Base-by-base conservation (phyloP, 2,329 filamentous ascomycete species). In the Sphaerulina vaccinii region DNA sequence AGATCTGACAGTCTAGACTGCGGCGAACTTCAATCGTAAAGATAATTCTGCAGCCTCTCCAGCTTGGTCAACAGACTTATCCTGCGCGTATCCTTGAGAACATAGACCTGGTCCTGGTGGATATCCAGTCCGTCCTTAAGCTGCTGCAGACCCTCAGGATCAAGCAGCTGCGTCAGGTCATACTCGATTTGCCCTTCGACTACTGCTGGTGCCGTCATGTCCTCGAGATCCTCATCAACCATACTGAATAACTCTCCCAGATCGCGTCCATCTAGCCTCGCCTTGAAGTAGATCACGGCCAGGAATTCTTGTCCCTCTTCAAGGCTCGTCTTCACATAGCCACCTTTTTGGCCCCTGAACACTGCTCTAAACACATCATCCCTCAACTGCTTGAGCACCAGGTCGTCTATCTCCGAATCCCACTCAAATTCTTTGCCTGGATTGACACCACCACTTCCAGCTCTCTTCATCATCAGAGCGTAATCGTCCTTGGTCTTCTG, bases 381-480 rank as follows among this genome's bases (percentile, higher is more conserved):
- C 3, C 79, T 76, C 68, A 84, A 71, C 52, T 78, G 68, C 5
- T 72, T 65, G 3, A 84, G 68, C 0, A 86, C 61, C 21, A 79
- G 70, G 0, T 70, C 66, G 27, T 76, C 72, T 81, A 86, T 86
- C 57, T 84, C 80, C 4, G 68, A 35, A 23, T 81, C 51, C 57
- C 62, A 63, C 13, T 46, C 21, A 42, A 54, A 58, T 18, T 54
- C 47, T 10, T 49, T 50, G 3, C 35, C 45, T 22, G 48, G 40
- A 19, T 38, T 37, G 3, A 44, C 32, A 27, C 47, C 16, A 27
- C 43, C 23, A 24, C 24, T 29, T 18, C 23, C 42, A 38, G 29
- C 10, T 36, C 36, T 46, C 33, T 15, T 33, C 23, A 24, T 43
- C 46, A 27, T 44, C 24, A 19, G 35, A 18, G 46, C 51, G 37